These are phyloP conservation scores for Russula foetens DNA, from an alignment of 768 basidiomycete genomes.

Conservation along the genomic window DNA sequence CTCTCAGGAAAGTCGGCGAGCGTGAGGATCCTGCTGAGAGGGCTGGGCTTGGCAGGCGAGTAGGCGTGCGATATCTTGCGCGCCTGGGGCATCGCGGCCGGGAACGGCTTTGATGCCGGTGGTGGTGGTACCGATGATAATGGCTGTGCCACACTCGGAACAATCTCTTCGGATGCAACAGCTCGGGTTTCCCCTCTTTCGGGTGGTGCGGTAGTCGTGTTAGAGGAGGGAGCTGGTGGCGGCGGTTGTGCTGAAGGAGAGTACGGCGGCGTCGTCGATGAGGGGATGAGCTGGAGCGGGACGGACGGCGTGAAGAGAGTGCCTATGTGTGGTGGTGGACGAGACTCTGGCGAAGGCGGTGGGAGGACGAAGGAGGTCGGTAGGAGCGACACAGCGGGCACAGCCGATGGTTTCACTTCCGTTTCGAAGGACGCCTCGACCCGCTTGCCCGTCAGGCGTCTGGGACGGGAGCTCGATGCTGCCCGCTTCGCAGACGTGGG, in stretches of 20 bases:
- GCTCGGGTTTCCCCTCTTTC: background rate
- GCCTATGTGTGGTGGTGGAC: constrained; percentile 43
- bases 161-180: background rate
- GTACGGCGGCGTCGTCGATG: constrained; percentile 13
- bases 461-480: constrained; percentile 27
- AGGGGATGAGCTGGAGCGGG: background rate
- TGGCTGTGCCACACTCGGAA: background rate
- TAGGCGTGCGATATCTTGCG: constrained; percentile 72
- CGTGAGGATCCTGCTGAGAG: constrained; percentile 72
- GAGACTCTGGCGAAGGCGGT: constrained; percentile 65
- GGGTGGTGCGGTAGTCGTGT: background rate
- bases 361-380: constrained; percentile 71
- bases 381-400: constrained; percentile 33
- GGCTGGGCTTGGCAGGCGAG: constrained; percentile 73
- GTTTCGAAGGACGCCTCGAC: constrained; percentile 44
- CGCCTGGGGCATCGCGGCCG: constrained; percentile 63
- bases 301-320: constrained; percentile 26
- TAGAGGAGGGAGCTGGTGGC: background rate
- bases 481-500: constrained; percentile 29
- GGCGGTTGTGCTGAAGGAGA: background rate
- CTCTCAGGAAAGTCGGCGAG: constrained; percentile 52
- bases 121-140: background rate
- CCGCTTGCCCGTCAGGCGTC: constrained; percentile 16
- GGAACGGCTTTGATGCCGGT: constrained; percentile 43
- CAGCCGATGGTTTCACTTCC: constrained; percentile 36